These are phyloP conservation scores for Tetrahymena thermophila DNA, from an alignment of 73 alveolate species.

Conservation along the genomic window DNA sequence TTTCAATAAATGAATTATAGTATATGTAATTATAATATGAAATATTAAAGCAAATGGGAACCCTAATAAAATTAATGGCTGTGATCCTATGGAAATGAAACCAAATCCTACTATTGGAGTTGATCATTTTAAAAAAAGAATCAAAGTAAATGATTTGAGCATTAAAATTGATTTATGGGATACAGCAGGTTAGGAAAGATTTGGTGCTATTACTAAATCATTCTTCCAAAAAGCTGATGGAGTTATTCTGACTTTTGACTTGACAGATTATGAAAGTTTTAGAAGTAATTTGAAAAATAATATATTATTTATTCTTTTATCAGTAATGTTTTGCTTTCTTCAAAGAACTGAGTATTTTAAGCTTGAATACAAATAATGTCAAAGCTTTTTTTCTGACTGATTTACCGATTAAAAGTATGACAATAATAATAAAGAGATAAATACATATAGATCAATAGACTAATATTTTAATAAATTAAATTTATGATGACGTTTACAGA, in stretches of 20 bases:
- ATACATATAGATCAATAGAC: too few species aligned
- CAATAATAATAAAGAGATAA: too few species aligned
- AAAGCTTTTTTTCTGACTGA: too few species aligned
- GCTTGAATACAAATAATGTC: too few species aligned
- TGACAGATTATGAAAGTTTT: conserved; percentile 51
- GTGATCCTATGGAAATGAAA: conserved; percentile 49
- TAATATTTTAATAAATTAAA: too few species aligned
- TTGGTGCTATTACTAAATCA: conserved; percentile 54
- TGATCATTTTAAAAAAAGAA: conserved; percentile 71
- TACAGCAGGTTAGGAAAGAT: conserved; percentile 72
- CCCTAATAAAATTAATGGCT: neutral
- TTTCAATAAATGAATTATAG: too few species aligned
- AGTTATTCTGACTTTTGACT: conserved; percentile 51
- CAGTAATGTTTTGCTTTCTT: too few species aligned
- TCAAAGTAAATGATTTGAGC: conserved; percentile 66
- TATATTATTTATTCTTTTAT: too few species aligned
- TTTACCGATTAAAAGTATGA: too few species aligned
- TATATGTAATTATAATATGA: neutral
- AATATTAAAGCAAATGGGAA: neutral
- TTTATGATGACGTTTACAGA: neutral
- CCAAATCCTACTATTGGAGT: conserved; percentile 88
- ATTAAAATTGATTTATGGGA: conserved; percentile 87
- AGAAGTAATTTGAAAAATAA: conserved; percentile 20
- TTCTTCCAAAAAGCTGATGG: conserved; percentile 70
- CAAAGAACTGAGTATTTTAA: too few species aligned